Evolutionary conservation across 1,284 basidiomycete species (phyloP), one percentile per base, ranked within the genome.

Genomic region (Puccinia triticina): DNA sequence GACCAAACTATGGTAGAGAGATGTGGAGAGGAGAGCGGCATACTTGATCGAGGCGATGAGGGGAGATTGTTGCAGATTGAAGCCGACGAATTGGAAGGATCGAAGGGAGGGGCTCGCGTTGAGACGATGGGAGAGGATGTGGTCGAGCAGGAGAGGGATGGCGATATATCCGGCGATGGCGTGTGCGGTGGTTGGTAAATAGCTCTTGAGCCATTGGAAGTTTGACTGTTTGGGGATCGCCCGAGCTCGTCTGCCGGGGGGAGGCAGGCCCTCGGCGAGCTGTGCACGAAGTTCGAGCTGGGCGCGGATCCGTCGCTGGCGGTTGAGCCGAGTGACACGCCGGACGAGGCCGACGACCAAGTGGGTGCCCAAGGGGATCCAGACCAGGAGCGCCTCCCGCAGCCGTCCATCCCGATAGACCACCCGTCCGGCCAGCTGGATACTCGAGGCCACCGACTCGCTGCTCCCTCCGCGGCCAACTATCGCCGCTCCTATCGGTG

Each of bases 361-460:
- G 32, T 78, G 76, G 48, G 64, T 67, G 48, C 76, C 76, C 16
- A 78, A 32, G 46, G 61, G 48, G 59, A 59, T 64, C 76, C 76
- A 78, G 32, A 78, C 76, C 11, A 78, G 40, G 26, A 67, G 10
- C 43, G 46, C 48, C 66, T 78, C 76, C 43, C 64, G 46, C 7
- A 40, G 32, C 11, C 48, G 59, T 23, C 61, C 43, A 48, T 78
- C 76, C 50, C 64, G 76, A 55, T 78, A 78, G 48, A 48, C 46
- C 4, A 78, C 76, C 26, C 76, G 61, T 11, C 29, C 53, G 21
- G 64, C 43, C 16, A 78, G 29, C n/a, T 78, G 76, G 37, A 78
- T 53, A 69, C 46, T 78, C 10, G 76, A 78, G 14, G 76, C 76
- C 21, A 67, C 32, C 64, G 76, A 53, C 40, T 78, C 57, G 50